Conservation (phyloP, 495 filamentous ascomycete species). For the Cercophora newfieldiana region DNA sequence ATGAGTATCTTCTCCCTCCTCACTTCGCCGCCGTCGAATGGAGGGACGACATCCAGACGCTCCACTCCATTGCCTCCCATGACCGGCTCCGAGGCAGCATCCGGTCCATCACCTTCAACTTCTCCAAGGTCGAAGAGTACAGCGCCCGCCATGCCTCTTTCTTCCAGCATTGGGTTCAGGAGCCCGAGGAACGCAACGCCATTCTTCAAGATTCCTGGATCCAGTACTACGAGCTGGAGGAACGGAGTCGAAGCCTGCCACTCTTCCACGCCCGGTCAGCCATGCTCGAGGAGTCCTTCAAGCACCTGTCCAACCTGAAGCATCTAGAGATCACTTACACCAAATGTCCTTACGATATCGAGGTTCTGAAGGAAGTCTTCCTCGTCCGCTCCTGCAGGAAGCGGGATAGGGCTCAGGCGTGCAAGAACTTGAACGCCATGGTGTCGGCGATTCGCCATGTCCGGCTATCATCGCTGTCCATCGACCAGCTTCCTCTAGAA, state of each 20-base stretch:
- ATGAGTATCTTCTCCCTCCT: constrained; percentile 43
- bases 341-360: constrained; percentile 42
- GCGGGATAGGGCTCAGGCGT: constrained; percentile 41
- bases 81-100: constrained; percentile 44
- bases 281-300: constrained; percentile 44
- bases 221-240: constrained; percentile 42
- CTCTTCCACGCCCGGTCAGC: constrained; percentile 41
- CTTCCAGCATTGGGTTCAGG: constrained; percentile 44
- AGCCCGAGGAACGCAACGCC: constrained; percentile 39
- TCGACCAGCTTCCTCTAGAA: constrained; percentile 50
- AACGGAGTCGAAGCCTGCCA: constrained; percentile 34
- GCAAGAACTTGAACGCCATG: constrained; percentile 46
- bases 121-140: constrained; percentile 45
- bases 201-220: constrained; percentile 40
- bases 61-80: constrained; percentile 45
- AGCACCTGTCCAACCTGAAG: constrained; percentile 44
- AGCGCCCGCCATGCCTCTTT: constrained; percentile 42
- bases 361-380: constrained; percentile 41
- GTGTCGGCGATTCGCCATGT: constrained; percentile 44
- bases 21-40: constrained; percentile 47
- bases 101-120: constrained; percentile 46
- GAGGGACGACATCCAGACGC: constrained; percentile 47
- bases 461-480: constrained; percentile 39
- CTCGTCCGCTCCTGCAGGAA: constrained; percentile 44
- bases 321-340: constrained; percentile 47